Evolutionary conservation across 1,284 basidiomycete genomes (phyloP), one percentile per base, ranked within the genome.

Genomic region (Prillingera fragicola): DNA sequence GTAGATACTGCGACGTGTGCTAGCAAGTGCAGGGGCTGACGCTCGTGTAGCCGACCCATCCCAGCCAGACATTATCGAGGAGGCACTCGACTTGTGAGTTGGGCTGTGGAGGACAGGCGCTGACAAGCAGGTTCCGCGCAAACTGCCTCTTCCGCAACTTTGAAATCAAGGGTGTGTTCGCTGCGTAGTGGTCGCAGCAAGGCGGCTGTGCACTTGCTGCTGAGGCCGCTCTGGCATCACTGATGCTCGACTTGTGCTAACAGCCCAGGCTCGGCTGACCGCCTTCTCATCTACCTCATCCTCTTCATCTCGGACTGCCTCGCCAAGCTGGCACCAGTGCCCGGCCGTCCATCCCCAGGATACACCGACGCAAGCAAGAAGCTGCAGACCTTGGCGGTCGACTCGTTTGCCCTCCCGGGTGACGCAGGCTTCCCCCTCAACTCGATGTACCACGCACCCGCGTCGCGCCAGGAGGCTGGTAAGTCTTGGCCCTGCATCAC

Each of bases 111-210:
- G 17, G 19, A 25, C 8, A 9, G 8, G 7, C 9, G 45, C 45
- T 39, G 38, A 43, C 36, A 1, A n/a, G n/a, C 32, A 69, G 67
- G 46, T 99, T 99, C 76, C 85, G 95, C 39, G 92, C 95, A 65
- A 99, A 99, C 75, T 95, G 91, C 35, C 84, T 99, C 52, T 99
- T 99, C 75, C 85, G 95, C 65, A 98, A 98, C 77, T 99, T 98
- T 67, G 95, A 99, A 77, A 98, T 99, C 81, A 96, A 97, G 73
- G 89, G 69, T 67, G 37, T 17, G 61, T 55, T n/a, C 31, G 18
- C 38, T 19, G n/a, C 22, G 24, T 21, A 19, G 26, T 32, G 45
- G 43, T 47, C 15, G 17, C 23, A 35, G 15, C 64, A 31, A 10
- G n/a, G n/a, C n/a, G n/a, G n/a, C n/a, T n/a, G n/a, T n/a, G n/a